Evolutionary conservation across 352 stramenopile genomes (phyloP), one percentile per base, ranked within the genome.

Genomic region (Paralagenidium karlingii): DNA sequence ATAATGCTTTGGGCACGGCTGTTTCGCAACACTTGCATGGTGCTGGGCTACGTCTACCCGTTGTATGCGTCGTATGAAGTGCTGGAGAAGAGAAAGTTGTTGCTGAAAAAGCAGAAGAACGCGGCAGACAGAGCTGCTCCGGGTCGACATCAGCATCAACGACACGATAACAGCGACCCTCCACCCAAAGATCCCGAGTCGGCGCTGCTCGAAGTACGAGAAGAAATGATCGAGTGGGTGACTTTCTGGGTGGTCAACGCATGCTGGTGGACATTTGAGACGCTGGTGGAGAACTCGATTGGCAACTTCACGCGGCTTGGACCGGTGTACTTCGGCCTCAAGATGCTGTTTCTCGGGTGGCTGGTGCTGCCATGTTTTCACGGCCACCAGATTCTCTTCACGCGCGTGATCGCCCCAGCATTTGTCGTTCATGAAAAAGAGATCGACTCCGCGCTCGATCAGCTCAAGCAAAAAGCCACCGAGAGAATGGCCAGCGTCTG

Each of bases 251-350:
- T n/a, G n/a, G n/a, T n/a, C n/a, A n/a, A 79, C 19, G 71, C 68
- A 3, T 31, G 77, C 11, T 81, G 82, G 36, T 65, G 56, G 52
- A 57, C 59, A 0, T 45, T 75, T 4, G 71, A 86, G 51, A 61
- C n/a, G n/a, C n/a, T n/a, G n/a, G n/a, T n/a, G n/a, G n/a, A n/a
- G n/a, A n/a, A n/a, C n/a, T n/a, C n/a, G n/a, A n/a, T n/a, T n/a
- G n/a, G n/a, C n/a, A n/a, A n/a, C n/a, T n/a, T n/a, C n/a, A n/a
- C n/a, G n/a, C n/a, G n/a, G n/a, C n/a, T n/a, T n/a, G n/a, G n/a
- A 37, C 68, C 71, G 6, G 75, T 86, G 47, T 86, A 86, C 55
- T 68, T 65, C 15, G 71, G 83, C 40, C 62, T 64, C 45, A 86
- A 86, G 53, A 63, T 86, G 41, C 57, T 59, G 33, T 45, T 78